Conservation (phyloP, 805 yeast species). For the Saturnispora hagleri region DNA sequence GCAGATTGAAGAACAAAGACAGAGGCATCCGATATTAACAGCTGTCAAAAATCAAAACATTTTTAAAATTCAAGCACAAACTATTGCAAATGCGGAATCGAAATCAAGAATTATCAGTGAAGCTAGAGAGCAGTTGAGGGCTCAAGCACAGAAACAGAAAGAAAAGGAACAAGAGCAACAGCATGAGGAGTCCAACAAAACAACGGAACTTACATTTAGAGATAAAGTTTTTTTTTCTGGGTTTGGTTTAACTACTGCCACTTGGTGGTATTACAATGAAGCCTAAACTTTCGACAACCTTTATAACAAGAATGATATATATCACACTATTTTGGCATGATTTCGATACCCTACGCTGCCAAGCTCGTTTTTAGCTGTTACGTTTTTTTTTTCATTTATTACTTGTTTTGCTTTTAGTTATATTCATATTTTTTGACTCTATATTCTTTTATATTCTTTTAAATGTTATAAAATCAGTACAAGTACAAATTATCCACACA, state of each 20-base stretch:
- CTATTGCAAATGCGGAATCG: background rate
- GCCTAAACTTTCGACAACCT: slow-evolving; percentile 6
- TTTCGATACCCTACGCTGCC: background rate
- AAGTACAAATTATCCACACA: slow-evolving; percentile 81
- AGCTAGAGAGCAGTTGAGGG: slow-evolving; percentile 8
- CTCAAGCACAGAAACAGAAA: slow-evolving; percentile 2
- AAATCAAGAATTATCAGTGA: slow-evolving; percentile 3
- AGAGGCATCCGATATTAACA: background rate
- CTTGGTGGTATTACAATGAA: slow-evolving; percentile 28
- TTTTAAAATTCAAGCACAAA: background rate
- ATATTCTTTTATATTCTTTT: background rate
- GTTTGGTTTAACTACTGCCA: slow-evolving; percentile 21
- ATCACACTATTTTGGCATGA: background rate
- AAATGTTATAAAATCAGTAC: slow-evolving; percentile 20
- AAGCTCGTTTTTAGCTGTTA: background rate
- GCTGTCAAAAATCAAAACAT: background rate
- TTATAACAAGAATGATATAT: background rate
- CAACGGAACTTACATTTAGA: slow-evolving; percentile 6
- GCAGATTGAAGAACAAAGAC: background rate
- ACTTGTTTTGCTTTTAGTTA: background rate
- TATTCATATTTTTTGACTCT: background rate
- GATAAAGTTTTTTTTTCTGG: slow-evolving; percentile 21
- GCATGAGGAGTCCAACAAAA: slow-evolving; percentile 2
- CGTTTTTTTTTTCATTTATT: slow-evolving; percentile 5
- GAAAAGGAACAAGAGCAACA: slow-evolving; percentile 4